Conservation (phyloP, 1,284 basidiomycete species). For the Irpex sp. region DNA sequence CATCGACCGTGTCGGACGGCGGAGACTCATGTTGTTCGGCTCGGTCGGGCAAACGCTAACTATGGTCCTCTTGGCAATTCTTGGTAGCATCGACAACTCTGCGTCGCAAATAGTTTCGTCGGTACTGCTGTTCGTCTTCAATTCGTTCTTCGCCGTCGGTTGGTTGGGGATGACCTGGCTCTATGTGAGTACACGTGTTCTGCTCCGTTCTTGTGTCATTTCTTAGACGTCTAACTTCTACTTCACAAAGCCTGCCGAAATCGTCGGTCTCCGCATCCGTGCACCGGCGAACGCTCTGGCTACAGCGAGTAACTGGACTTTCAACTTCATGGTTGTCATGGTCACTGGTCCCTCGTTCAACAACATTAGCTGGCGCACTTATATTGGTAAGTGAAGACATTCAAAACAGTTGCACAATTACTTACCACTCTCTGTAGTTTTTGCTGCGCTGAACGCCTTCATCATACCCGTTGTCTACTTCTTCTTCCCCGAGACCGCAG, state of each 20-base stretch:
- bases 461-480: conserved; percentile 57
- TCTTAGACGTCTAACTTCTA: conserved; percentile 2
- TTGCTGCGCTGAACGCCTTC: conserved; percentile 54
- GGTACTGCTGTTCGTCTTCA: conserved; percentile 62
- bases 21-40: conserved; percentile 65
- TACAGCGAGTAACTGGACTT: conserved; percentile 66
- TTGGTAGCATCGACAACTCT: conserved; percentile 43
- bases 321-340: conserved; percentile 65
- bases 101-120: conserved; percentile 49
- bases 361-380: conserved; percentile 57
- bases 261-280: conserved; percentile 55
- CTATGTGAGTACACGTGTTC: conserved; percentile 36
- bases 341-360: conserved; percentile 61
- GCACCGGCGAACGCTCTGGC: conserved; percentile 65
- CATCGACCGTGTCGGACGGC: conserved; percentile 58
- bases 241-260: conserved; percentile 50
- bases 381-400: conserved; percentile 39
- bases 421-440: conserved; percentile 34
- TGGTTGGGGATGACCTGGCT: conserved; percentile 74
- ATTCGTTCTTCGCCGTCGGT: conserved; percentile 66
- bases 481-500: conserved; percentile 68
- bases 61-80: conserved; percentile 53
- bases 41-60: conserved; percentile 60
- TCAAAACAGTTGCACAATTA: not conserved
- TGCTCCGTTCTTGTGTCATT: not conserved